Evolutionary conservation across 1,284 basidiomycete species (phyloP).

Genomic region (Phenoliferia sp.): DNA sequence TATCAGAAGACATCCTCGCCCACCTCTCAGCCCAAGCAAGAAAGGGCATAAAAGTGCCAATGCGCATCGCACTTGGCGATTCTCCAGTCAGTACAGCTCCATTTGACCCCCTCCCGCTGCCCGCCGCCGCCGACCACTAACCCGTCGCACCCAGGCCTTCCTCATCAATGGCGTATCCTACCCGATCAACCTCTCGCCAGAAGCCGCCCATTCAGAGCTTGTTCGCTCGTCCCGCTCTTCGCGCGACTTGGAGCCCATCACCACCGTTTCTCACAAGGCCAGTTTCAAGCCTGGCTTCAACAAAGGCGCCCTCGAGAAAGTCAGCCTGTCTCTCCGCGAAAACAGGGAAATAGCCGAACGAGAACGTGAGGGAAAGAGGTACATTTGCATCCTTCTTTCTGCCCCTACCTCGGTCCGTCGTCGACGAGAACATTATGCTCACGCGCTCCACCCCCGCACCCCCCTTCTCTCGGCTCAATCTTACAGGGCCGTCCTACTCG

Average conservation of each 20-base stretch:
- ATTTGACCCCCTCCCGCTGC: neutral
- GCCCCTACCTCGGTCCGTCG: neutral
- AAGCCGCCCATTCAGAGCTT: slow-evolving; percentile 19
- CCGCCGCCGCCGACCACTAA: too few species aligned
- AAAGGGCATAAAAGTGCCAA: neutral
- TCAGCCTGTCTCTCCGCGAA: slow-evolving; percentile 8
- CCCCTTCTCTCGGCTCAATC: neutral
- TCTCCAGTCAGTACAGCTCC: slow-evolving; percentile 4
- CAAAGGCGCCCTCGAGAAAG: slow-evolving; percentile 13
- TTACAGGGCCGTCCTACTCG: slow-evolving; percentile 24
- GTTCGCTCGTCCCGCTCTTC: slow-evolving; percentile 5
- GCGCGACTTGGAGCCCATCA: slow-evolving; percentile 16
- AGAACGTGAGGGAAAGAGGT: slow-evolving; percentile 22
- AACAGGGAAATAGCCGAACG: slow-evolving; percentile 13
- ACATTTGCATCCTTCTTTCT: neutral
- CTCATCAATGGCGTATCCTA: slow-evolving; percentile 18
- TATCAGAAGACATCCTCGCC: slow-evolving; percentile 17
- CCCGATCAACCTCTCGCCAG: slow-evolving; percentile 17
- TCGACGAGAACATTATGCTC: neutral
- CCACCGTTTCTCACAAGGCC: slow-evolving; percentile 20
- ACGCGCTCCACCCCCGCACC: neutral
- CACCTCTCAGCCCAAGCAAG: slow-evolving; percentile 14
- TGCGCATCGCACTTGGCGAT: slow-evolving; percentile 6
- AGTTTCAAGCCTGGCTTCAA: slow-evolving; percentile 2
- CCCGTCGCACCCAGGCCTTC: slow-evolving; percentile 20